Percentiles rank a stretch among this genome's conserved stretches.
phyloP scores from a whole-genome alignment of 768 basidiomycete species.

The Suillus americanus region DNA sequence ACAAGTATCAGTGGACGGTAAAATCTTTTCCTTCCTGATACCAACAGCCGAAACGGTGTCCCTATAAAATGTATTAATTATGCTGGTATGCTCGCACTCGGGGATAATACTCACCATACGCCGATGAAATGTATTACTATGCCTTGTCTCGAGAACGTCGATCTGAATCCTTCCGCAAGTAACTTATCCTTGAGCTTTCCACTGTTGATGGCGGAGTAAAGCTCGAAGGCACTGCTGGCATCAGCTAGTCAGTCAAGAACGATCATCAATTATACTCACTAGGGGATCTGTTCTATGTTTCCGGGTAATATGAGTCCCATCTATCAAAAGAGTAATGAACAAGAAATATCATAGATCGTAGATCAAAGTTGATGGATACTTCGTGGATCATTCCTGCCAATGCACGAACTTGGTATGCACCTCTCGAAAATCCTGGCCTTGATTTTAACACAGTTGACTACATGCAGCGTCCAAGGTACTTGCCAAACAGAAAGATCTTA shows the following conservation, averaged over 20 bases:
- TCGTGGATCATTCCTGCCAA: conserved; percentile 45
- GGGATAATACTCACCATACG: conserved; percentile 34
- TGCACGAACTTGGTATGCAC: conserved; percentile 45
- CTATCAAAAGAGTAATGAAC: conserved; percentile 18
- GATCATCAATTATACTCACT: conserved; percentile 21
- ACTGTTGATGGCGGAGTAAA: conserved; percentile 31
- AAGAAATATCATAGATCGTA: background rate
- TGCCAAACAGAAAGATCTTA: conserved; percentile 42
- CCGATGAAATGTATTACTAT: conserved; percentile 46
- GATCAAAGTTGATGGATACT: conserved; percentile 19
- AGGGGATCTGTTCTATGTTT: conserved; percentile 42
- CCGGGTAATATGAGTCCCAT: conserved; percentile 42
- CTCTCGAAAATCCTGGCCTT: conserved; percentile 44
- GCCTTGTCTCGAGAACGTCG: conserved; percentile 33
- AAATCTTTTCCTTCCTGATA: conserved; percentile 25
- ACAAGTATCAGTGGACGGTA: conserved; percentile 33
- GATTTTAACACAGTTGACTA: conserved; percentile 3
- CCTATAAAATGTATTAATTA: conserved; percentile 24
- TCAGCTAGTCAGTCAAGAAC: background rate
- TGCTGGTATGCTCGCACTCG: background rate
- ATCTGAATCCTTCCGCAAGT: conserved; percentile 30
- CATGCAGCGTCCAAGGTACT: background rate
- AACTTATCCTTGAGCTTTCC: conserved; percentile 19
- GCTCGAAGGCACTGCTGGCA: conserved; percentile 35
- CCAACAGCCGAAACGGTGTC: conserved; percentile 50